A percentile compares a stretch with the other conserved stretches of the same genome.
Conservation (phyloP, 352 stramenopile species). For the Blastocystis sp. region DNA sequence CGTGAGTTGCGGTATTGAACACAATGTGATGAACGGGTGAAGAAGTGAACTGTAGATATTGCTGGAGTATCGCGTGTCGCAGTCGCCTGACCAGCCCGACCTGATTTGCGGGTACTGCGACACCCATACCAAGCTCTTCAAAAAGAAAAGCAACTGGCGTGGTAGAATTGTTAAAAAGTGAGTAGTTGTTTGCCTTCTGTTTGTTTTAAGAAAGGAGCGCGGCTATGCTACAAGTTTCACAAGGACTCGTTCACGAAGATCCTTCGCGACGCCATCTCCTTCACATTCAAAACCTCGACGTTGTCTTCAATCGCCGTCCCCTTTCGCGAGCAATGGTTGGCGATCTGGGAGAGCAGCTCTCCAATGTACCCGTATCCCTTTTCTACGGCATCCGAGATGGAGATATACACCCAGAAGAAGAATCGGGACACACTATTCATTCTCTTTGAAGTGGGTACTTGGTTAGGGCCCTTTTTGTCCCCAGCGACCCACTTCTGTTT, state of each 20-base stretch:
- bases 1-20: conserved; percentile 65
- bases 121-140: conserved; percentile 38
- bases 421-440: conserved; percentile 23
- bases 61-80: conserved; percentile 54
- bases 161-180: conserved; percentile 52
- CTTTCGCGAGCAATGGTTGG: not conserved
- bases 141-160: conserved; percentile 50
- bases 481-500: not conserved
- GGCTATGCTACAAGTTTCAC: conserved; percentile 17
- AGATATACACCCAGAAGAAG: conserved; percentile 23
- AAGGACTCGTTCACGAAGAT: not conserved
- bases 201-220: conserved; percentile 27
- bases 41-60: conserved; percentile 35
- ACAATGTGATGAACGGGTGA: conserved; percentile 20
- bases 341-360: not conserved
- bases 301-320: conserved; percentile 2
- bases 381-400: conserved; percentile 15
- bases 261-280: conserved; percentile 31
- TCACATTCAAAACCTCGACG: conserved; percentile 35
- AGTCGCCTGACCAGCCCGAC: conserved; percentile 50
- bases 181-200: not conserved
- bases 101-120: conserved; percentile 68
- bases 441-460: not conserved
- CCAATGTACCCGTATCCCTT: not conserved
- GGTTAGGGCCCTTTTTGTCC: not conserved